Evolutionary conservation across 345 rosid genomes (phyloP).

Genomic region (Pseudoturritis turrita): DNA sequence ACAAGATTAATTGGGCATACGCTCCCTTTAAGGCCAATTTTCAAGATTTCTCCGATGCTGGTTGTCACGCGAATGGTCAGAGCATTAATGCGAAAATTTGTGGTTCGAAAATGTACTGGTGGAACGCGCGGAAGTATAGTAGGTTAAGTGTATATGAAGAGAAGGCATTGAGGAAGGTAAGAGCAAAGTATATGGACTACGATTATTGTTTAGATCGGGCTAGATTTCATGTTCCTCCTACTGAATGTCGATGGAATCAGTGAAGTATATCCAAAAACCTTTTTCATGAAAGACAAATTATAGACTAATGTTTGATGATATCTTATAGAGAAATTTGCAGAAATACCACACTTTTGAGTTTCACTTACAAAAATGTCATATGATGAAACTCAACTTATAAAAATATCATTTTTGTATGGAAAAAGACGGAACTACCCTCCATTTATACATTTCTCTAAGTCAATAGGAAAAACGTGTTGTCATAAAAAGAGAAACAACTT

Average conservation of each 20-base stretch:
- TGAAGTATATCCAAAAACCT: neutral
- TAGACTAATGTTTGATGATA: too few relatives aligned
- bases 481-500: too few relatives aligned
- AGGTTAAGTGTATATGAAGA: slow-evolving; percentile 3
- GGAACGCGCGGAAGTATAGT: slow-evolving; percentile 40
- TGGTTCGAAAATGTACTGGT: slow-evolving; percentile 32
- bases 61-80: slow-evolving; percentile 27
- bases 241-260: slow-evolving; percentile 20
- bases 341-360: too few relatives aligned
- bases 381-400: too few relatives aligned
- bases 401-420: too few relatives aligned
- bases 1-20: slow-evolving; percentile 50
- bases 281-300: too few relatives aligned
- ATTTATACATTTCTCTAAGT: too few relatives aligned
- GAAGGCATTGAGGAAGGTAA: neutral
- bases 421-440: too few relatives aligned
- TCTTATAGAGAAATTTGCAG: too few relatives aligned
- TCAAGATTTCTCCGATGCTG: slow-evolving; percentile 38
- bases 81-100: neutral
- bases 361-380: too few relatives aligned
- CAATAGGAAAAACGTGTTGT: too few relatives aligned
- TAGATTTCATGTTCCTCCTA: slow-evolving; percentile 1
- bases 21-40: slow-evolving; percentile 58
- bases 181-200: slow-evolving; percentile 19
- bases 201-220: slow-evolving; percentile 21